Percentiles rank a stretch among this genome's conserved stretches.
These are phyloP conservation scores for Phylloporus arenicola DNA, from an alignment of 768 basidiomycete genomes.

Conservation along the genomic window DNA sequence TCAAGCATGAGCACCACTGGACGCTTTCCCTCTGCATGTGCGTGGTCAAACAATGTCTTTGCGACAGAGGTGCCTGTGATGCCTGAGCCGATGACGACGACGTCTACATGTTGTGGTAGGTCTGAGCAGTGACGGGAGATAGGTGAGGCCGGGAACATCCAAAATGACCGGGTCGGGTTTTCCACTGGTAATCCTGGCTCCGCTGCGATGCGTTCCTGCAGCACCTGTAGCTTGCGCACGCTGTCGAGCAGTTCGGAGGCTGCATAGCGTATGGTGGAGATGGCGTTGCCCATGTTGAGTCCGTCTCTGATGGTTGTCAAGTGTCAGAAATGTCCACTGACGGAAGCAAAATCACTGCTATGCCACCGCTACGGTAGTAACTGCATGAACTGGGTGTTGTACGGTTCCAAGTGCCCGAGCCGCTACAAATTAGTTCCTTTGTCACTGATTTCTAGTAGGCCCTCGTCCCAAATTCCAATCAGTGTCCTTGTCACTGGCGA, in stretches of 20 bases:
- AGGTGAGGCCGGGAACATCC: conserved; percentile 51
- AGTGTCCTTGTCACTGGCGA: too few species aligned
- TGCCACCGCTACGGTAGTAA: too few species aligned
- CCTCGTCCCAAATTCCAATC: too few species aligned
- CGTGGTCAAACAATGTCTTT: conserved; percentile 44
- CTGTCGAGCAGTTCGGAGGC: conserved; percentile 18
- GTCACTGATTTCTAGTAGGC: too few species aligned
- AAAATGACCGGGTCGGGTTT: conserved; percentile 55
- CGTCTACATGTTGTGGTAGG: conserved; percentile 44
- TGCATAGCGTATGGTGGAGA: conserved; percentile 18
- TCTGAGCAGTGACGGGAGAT: conserved; percentile 36
- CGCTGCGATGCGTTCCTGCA: conserved; percentile 31
- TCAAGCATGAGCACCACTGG: conserved; percentile 69
- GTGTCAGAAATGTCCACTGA: background rate
- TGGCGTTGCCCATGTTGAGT: conserved; percentile 23
- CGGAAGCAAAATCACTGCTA: too few species aligned
- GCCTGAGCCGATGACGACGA: conserved; percentile 73
- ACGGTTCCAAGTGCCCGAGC: too few species aligned
- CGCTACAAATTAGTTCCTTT: too few species aligned
- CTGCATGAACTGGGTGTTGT: too few species aligned
- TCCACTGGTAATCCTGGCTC: conserved; percentile 57
- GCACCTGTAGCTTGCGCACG: conserved; percentile 16
- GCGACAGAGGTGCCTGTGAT: conserved; percentile 65
- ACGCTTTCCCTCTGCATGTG: conserved; percentile 19
- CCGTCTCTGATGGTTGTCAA: background rate